A percentile compares a stretch with the other conserved stretches of the same genome.
These are phyloP conservation scores for Bonnemaisonia californica DNA, from an alignment of 31 red algal species.

Conservation along the genomic window DNA sequence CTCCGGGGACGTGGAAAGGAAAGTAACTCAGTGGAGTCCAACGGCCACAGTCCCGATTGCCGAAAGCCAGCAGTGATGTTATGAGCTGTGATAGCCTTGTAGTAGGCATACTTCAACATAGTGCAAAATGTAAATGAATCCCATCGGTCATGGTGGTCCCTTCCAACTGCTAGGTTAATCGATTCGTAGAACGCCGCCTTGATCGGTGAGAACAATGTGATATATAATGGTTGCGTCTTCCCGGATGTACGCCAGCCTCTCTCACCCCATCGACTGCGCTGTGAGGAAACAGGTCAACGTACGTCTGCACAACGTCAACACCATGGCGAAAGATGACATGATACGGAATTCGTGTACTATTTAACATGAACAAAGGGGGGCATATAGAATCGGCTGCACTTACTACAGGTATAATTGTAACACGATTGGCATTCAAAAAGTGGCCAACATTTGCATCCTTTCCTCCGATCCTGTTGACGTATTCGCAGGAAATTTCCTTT, in stretches of 20 bases:
- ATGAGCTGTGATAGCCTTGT: slow-evolving; percentile 3
- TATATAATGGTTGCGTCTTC: slow-evolving; percentile 32
- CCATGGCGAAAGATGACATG: slow-evolving; percentile 19
- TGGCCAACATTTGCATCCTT: not conserved
- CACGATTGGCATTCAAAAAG: slow-evolving; percentile 9
- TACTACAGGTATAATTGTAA: slow-evolving; percentile 46
- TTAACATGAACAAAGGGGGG: slow-evolving; percentile 45
- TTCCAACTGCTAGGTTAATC: not conserved
- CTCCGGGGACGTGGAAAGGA: too few relatives aligned
- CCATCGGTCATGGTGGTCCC: not conserved
- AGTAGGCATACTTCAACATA: not conserved
- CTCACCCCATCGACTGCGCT: too few relatives aligned
- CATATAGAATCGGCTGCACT: slow-evolving; percentile 19
- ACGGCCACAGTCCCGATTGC: slow-evolving; percentile 16
- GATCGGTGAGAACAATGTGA: slow-evolving; percentile 4
- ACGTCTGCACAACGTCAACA: too few relatives aligned
- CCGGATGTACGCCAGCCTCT: slow-evolving; percentile 31
- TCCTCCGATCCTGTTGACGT: not conserved
- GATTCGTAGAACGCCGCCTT: slow-evolving; percentile 1
- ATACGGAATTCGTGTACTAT: slow-evolving; percentile 13
- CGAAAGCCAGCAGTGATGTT: slow-evolving; percentile 11
- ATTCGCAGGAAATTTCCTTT: not conserved
- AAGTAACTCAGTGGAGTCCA: too few relatives aligned
- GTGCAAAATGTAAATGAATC: slow-evolving; percentile 7
- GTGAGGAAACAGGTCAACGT: too few relatives aligned